Conservation (phyloP, 257 asterid genomes). For the Jacaranda mimosifolia region DNA sequence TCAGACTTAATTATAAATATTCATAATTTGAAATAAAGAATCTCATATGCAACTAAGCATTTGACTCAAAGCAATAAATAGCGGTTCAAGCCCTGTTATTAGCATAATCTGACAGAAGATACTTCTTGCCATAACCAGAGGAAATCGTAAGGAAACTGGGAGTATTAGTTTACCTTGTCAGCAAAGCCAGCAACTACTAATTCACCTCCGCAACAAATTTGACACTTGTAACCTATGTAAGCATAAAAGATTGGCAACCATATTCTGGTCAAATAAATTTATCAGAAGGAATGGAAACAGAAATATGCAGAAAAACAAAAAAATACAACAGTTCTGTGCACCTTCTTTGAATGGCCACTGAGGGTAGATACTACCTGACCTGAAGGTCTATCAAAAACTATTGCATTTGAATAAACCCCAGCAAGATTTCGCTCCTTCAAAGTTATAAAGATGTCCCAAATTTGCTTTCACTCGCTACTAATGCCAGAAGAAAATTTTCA, state of each 20-base stretch:
- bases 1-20: too few relatives aligned
- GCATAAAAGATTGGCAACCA: conserved; percentile 26
- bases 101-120: not conserved
- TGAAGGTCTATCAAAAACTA: conserved; percentile 82
- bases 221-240: conserved; percentile 75
- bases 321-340: conserved; percentile 35
- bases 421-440: too few relatives aligned
- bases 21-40: too few relatives aligned
- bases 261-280: too few relatives aligned
- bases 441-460: too few relatives aligned
- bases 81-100: too few relatives aligned
- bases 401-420: conserved; percentile 87
- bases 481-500: too few relatives aligned
- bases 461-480: too few relatives aligned
- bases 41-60: too few relatives aligned
- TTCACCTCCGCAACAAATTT: conserved; percentile 87
- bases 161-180: conserved; percentile 70
- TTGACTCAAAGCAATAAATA: too few relatives aligned
- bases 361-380: conserved; percentile 95
- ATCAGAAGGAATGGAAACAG: too few relatives aligned
- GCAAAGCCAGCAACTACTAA: conserved; percentile 85
- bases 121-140: not conserved
- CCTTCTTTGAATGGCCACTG: conserved; percentile 98
- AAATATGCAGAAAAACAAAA: conserved; percentile 15
- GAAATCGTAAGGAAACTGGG: not conserved